These are phyloP conservation scores for Trichoderma asperelloides DNA, from an alignment of 495 filamentous ascomycete genomes.

Conservation along the genomic window DNA sequence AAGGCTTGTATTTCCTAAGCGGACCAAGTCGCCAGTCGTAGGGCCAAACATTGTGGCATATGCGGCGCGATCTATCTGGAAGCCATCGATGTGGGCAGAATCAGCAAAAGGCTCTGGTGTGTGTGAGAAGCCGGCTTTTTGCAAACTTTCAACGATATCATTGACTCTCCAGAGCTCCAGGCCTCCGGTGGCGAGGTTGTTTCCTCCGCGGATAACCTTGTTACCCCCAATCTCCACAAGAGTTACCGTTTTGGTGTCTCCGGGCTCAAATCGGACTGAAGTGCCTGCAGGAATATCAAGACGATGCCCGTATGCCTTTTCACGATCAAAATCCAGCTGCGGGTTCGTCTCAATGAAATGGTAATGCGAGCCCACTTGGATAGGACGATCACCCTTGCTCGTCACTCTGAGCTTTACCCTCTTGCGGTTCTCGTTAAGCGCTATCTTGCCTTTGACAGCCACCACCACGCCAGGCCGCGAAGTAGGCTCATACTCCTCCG, in stretches of 20 bases:
- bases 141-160: conserved; percentile 57
- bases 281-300: conserved; percentile 90
- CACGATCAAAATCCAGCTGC: conserved; percentile 83
- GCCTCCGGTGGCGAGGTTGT: conserved; percentile 61
- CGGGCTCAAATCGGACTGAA: conserved; percentile 90
- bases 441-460: conserved; percentile 55
- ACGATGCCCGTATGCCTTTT: conserved; percentile 71
- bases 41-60: conserved; percentile 91
- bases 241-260: conserved; percentile 86
- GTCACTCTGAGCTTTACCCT: conserved; percentile 67
- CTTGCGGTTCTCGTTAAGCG: conserved; percentile 65
- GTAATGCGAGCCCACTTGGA: conserved; percentile 94
- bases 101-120: conserved; percentile 53
- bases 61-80: conserved; percentile 63
- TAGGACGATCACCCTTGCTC: conserved; percentile 83
- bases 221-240: conserved; percentile 84
- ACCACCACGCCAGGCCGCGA: conserved; percentile 76
- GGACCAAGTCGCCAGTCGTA: conserved; percentile 74
- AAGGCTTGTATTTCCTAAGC: conserved; percentile 76
- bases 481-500: conserved; percentile 51
- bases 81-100: conserved; percentile 40
- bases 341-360: conserved; percentile 94
- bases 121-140: conserved; percentile 69
- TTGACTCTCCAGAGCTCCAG: conserved; percentile 54
- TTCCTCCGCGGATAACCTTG: conserved; percentile 78